Evolutionary conservation across 495 filamentous ascomycete genomes (phyloP), one percentile per base, ranked within the genome.

Genomic region (Tuber melanosporum): DNA sequence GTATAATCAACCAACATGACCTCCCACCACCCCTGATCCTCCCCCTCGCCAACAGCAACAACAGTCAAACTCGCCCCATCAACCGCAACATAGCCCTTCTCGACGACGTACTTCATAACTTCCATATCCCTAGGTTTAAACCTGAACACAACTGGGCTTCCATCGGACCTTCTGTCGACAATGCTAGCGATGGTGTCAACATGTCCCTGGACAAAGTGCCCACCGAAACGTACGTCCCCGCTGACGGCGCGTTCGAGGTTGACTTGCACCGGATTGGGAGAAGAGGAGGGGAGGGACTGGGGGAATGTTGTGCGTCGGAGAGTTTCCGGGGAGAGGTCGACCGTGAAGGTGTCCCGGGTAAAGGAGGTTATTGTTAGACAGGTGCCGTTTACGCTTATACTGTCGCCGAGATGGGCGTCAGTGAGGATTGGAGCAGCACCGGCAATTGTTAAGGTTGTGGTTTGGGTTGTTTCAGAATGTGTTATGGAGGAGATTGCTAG

Each of bases 1-100:
- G 96, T 97, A 82, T 99, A 99, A n/a, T 93, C 90, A 84, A 99
- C 97, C 70, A 99, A 86, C 96, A 99, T 99, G 15, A 99, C 92
- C 89, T 98, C 95, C 90, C 92, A 98, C 91, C 92, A 98, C 12
- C 90, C 91, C 77, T 91, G 92, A 26, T 26, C 52, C 52, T 62
- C 52, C n/a, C n/a, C 52, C 12, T 22, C 45, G 80, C 85, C 86
- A 3, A 98, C 95, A 79, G 87, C 85, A 9, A 94, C 97, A 1
- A 99, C 88, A 0, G 96, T 99, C 87, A 99, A 85, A 83, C 94
- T 97, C 45, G 95, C 94, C n/a, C 96, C 96, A 84, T 99, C 96
- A 70, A 99, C 87, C 66, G 93, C 93, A 45, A 99, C 90, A 84
- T 94, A 99, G 32, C 96, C 96, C 88, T 99, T 99, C 87, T 95